Percentiles rank a stretch among this genome's conserved stretches.
Conservation (phyloP, 208 protist genomes). For the Trichomonas vaginalis region DNA sequence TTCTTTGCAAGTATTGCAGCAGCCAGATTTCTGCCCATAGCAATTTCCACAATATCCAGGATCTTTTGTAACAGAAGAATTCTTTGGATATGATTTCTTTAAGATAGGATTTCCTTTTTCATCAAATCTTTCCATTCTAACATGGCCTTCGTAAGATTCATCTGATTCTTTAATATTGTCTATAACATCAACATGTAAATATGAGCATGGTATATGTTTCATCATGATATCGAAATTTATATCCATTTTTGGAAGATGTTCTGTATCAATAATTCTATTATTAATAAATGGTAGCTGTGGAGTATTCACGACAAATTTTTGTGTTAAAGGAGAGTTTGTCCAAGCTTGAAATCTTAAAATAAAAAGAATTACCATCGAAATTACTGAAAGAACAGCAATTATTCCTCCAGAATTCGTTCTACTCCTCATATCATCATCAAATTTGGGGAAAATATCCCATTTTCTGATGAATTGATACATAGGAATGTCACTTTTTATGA, state of each 20-base stretch:
- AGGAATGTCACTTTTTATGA: background rate
- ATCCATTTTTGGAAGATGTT: background rate
- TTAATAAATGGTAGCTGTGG: background rate
- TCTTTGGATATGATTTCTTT: background rate
- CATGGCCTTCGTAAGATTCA: background rate
- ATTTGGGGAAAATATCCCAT: conserved; percentile 12
- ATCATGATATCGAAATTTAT: background rate
- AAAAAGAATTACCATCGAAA: background rate
- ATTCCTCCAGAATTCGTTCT: background rate
- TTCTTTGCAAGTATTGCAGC: conserved; percentile 9
- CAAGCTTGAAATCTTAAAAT: background rate
- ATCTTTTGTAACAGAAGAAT: background rate
- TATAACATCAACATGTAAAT: background rate
- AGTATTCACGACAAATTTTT: background rate
- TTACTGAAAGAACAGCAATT: background rate
- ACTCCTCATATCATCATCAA: background rate
- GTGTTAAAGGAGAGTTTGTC: background rate
- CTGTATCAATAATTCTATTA: background rate
- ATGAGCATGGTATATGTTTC: background rate
- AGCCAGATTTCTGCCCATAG: background rate
- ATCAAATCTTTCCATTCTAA: background rate
- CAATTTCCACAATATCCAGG: background rate
- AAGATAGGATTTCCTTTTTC: background rate
- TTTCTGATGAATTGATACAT: background rate
- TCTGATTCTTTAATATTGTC: background rate